Base-by-base conservation (phyloP, 169 alveolate species). In the Amoebophrya sp. region DNA sequence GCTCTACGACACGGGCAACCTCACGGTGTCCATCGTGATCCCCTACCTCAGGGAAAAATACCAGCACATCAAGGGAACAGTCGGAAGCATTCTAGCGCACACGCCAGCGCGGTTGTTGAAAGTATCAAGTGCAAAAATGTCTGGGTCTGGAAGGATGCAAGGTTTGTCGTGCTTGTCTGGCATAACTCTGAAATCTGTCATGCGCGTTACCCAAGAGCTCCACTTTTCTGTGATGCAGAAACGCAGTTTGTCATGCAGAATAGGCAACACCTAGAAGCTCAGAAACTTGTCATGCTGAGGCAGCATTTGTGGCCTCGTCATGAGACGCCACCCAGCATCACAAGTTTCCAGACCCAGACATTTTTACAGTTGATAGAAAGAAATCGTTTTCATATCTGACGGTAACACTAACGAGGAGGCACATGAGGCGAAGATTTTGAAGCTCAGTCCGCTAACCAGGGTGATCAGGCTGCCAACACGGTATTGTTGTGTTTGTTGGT, bases 1-100 rank as follows among this genome's bases (percentile, higher is more conserved):
- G 40, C 39, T 33, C 23, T 0, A 32, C 12, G 89, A 77, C 89
- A 1, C 35, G 35, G 66, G 66, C 66, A 66, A 66, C 35, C 7
- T 18, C 38, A 77, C 89, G 23, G 89, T 77, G 18, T n/a, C 40
- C 39, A 32, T 77, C 39, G 40, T 77, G 7, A 77, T 77, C 7
- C 89, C 89, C 12, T 77, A 77, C 40, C 89, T 77, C 25, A 38
- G 89, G 40, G 89, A 77, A n/a, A 77, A 66, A 25, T 66, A 66
- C 35, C 2, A 7, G 35, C 89, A 77, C 40, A n/a, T 77, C 40
- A 2, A 32, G 89, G 40, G 40, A 3, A 77, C 89, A 39, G 40
- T 77, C 23, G 40, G 89, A 18, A n/a, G 40, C 89, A 77, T 77
- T 12, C 39, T 77, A 2, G 40, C 39, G 23, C 40, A n/a, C 89